Base-by-base conservation (phyloP, 768 basidiomycete species). In the Ramaria sp. region DNA sequence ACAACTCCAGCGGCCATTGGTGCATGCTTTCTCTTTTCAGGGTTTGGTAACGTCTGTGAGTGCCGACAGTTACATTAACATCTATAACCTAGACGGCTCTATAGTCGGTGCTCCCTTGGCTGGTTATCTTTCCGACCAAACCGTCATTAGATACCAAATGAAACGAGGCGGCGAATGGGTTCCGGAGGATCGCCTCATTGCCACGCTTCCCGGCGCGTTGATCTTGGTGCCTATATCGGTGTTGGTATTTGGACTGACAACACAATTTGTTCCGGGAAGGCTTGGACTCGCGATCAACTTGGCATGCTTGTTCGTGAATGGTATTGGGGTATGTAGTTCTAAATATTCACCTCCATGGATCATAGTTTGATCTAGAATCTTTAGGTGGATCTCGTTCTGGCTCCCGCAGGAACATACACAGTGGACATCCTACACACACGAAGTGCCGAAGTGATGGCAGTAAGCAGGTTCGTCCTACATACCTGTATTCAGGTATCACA, bases 101-200 rank as follows among this genome's bases (percentile, higher is more conserved):
- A 3, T 50, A 85, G 82, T 78, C 44, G 83, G 83, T 1, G 78
- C 82, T 1, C 76, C 78, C 3, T 58, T 82, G 5, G 73, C 78
- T 0, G 84, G 85, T 1, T 69, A 69, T 13, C 56, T 83, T 0
- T 85, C 85, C 0, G 85, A 87, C 62, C 57, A 59, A 27, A 66
- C 74, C 0, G 69, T 88, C 20, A 66, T 74, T 16, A 62, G 60
- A 38, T 80, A 76, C 66, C 74, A 74, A 13, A 65, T 70, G 47
- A 62, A 67, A 5, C 75, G 82, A 22, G 72, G 72, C 0, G 82
- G 82, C 1, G 60, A 68, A 2, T 84, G 80, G 82, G 74, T 78
- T 39, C 83, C 83, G 0, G 83, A 88, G 63, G 85, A 84, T 58
- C 76, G 84, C 6, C 71, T 86, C 22, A 73, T 79, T 1, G 81